Evolutionary conservation across 768 basidiomycete species (phyloP), one percentile per base, ranked within the genome.

Genomic region (Mycena leptocephala): DNA sequence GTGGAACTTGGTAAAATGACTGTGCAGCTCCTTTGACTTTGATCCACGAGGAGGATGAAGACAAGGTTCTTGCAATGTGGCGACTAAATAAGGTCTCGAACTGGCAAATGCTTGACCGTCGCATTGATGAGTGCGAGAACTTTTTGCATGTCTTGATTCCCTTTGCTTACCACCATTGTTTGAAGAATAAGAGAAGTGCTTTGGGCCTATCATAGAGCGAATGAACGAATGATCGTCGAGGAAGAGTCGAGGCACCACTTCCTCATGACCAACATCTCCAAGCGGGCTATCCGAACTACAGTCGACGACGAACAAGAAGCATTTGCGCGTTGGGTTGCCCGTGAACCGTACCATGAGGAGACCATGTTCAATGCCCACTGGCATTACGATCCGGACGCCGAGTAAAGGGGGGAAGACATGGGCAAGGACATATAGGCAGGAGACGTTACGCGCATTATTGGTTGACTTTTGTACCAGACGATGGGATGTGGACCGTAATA

Each of bases 101-200:
- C 41, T 79, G 72, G 72, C 75, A 76, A 46, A 74, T 74, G 59
- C 66, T 80, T 28, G 75, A 76, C 72, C 79, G 75, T 33, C 62
- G 74, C 18, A 63, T 76, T 46, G 70, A 72, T 28, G 71, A 71
- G 73, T 70, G 24, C 24, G 66, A 39, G 5, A 5, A 26, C 14
- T 18, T 2, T 9, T 53, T 62, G 8, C 37, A 10, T 30, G 33
- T 6, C 32, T 64, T 24, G 0, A 35, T 32, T 48, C 24, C 3
- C 6, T 13, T 70, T 7, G 41, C 33, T 62, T 3, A 53, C 35
- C 11, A 7, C 28, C 2, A 18, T 46, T 32, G 46, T 33, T 32
- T 39, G 35, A 68, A 46, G 37, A 10, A 46, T 30, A 8, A 30
- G 41, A 30, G 70, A 76, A 35, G 39, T 68, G 2, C 58, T 72